Evolutionary conservation across 495 filamentous ascomycete species (phyloP).

Genomic region (Emericellopsis terricola): DNA sequence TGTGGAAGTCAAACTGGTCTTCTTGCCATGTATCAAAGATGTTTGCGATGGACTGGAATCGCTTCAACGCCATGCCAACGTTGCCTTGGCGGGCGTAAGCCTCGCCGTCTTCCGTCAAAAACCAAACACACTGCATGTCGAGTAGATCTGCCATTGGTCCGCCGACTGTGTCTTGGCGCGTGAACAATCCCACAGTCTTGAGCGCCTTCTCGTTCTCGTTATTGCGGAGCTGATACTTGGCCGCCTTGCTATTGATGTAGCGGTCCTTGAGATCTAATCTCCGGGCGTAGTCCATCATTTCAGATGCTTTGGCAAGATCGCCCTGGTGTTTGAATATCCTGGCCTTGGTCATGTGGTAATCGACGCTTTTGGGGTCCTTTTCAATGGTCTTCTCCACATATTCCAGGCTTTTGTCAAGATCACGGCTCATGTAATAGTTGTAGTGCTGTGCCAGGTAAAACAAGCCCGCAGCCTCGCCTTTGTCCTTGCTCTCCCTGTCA

Average conservation of each 20-base stretch:
- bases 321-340: constrained; percentile 90
- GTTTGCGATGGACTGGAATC: constrained; percentile 68
- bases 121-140: constrained; percentile 99
- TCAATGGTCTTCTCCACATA: constrained; percentile 73
- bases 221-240: constrained; percentile 92
- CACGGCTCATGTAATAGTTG: constrained; percentile 74
- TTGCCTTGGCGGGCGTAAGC: constrained; percentile 71
- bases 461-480: constrained; percentile 57
- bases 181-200: constrained; percentile 87
- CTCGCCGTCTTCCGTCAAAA: constrained; percentile 84
- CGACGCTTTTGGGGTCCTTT: constrained; percentile 57
- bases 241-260: constrained; percentile 95
- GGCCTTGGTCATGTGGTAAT: constrained; percentile 90
- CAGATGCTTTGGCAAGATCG: constrained; percentile 58
- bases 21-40: constrained; percentile 97
- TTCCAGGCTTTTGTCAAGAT: constrained; percentile 63
- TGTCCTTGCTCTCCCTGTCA: constrained; percentile 20
- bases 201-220: constrained; percentile 72
- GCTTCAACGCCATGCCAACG: constrained; percentile 73
- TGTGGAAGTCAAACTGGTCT: constrained; percentile 98
- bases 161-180: constrained; percentile 64
- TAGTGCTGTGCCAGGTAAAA: constrained; percentile 97
- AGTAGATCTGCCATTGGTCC: constrained; percentile 80
- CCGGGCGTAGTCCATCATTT: constrained; percentile 77
- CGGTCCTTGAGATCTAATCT: constrained; percentile 74